Evolutionary conservation across 2,329 filamentous ascomycete genomes (phyloP).

Genomic region (Xylaria sp.): DNA sequence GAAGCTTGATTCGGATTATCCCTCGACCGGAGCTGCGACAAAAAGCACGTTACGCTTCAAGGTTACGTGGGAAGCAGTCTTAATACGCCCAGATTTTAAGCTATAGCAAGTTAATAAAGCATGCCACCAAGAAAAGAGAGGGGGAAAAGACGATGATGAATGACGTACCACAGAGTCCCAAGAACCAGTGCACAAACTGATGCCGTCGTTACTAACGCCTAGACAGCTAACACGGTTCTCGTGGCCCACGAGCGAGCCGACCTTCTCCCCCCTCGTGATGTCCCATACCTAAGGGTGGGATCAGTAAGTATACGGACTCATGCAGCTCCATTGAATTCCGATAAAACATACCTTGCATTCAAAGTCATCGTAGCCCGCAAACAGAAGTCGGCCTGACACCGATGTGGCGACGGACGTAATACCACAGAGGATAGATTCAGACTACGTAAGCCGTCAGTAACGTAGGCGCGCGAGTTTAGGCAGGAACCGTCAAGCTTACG

Average conservation of each 20-base stretch:
- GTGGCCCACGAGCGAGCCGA: slow-evolving; percentile 94
- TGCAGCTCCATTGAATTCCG: background rate
- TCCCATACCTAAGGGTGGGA: slow-evolving; percentile 81
- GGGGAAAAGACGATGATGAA: background rate
- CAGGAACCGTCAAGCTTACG: slow-evolving; percentile 51
- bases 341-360: slow-evolving; percentile 87
- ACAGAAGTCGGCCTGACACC: slow-evolving; percentile 91
- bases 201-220: slow-evolving; percentile 97
- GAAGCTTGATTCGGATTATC: slow-evolving; percentile 47
- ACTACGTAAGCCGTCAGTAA: slow-evolving; percentile 59
- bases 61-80: slow-evolving; percentile 5
- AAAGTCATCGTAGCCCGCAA: slow-evolving; percentile 98
- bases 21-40: slow-evolving; percentile 23
- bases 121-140: slow-evolving; percentile 36
- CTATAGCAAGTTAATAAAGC: slow-evolving; percentile 57
- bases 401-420: slow-evolving; percentile 99
- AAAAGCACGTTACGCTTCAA: slow-evolving; percentile 20
- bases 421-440: slow-evolving; percentile 94
- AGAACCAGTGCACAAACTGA: slow-evolving; percentile 98
- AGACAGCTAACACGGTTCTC: slow-evolving; percentile 99
- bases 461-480: background rate
- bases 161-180: slow-evolving; percentile 95
- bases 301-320: slow-evolving; percentile 20
- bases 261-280: slow-evolving; percentile 92
- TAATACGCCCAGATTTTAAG: slow-evolving; percentile 90